Conservation (phyloP, 139 green algal genomes). For the Medakamo hakoo region DNA sequence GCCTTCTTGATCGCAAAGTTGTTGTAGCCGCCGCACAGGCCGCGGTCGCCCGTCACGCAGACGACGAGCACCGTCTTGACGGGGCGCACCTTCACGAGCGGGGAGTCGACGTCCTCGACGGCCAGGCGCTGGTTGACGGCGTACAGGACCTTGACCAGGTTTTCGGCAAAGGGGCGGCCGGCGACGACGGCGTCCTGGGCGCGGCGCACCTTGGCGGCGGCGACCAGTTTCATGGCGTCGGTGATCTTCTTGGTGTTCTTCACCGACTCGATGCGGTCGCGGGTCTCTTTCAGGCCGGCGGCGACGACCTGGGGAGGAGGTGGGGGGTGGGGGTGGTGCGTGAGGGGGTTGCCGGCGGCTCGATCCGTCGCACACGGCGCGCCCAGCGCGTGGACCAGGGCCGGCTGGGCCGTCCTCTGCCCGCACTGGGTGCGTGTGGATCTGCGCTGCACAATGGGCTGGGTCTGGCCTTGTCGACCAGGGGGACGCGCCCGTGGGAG, state of each 20-base stretch:
- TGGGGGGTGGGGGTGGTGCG: not conserved
- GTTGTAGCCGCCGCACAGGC: conserved; percentile 99
- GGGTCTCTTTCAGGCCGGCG: conserved; percentile 75
- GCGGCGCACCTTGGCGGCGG: conserved; percentile 81
- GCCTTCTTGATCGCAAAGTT: conserved; percentile 77
- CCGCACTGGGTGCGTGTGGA: no score
- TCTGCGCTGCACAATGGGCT: no score
- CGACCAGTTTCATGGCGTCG: conserved; percentile 89
- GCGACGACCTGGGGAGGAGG: conserved; percentile 16
- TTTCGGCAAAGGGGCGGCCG: conserved; percentile 93
- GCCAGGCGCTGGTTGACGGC: conserved; percentile 91
- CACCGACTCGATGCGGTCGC: conserved; percentile 87
- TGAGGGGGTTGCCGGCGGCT: no score
- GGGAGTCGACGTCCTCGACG: conserved; percentile 93
- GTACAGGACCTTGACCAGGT: conserved; percentile 97
- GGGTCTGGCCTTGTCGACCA: no score
- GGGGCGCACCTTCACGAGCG: conserved; percentile 73
- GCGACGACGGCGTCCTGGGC: conserved; percentile 95
- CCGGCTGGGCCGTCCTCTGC: no score
- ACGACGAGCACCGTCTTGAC: conserved; percentile 90
- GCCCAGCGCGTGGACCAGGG: no score
- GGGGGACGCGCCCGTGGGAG: no score
- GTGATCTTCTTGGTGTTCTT: conserved; percentile 99
- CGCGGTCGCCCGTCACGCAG: conserved; percentile 84
- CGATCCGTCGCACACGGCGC: no score